Percentiles rank a stretch among this genome's conserved stretches.
phyloP scores from a whole-genome alignment of 139 green algal genomes.

The Chara braunii region DNA sequence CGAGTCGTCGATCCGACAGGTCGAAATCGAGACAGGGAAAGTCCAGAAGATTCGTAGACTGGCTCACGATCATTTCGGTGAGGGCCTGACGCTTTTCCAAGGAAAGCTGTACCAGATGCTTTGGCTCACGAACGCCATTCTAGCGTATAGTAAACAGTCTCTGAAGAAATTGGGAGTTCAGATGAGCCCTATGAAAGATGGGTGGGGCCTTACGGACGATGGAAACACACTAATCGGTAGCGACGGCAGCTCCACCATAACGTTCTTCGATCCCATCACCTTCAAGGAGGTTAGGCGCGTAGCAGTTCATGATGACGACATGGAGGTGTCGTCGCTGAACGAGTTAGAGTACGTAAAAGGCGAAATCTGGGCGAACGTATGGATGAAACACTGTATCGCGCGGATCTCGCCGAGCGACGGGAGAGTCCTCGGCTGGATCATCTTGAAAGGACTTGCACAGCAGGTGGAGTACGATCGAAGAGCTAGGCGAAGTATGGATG shows the following conservation, averaged over 20 bases:
- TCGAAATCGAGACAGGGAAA: conserved; percentile 18
- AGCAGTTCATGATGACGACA: conserved; percentile 4
- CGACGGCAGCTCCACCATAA: conserved; percentile 17
- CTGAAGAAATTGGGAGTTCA: too few species aligned
- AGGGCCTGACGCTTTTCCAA: conserved; percentile 25
- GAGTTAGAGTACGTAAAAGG: conserved; percentile 43
- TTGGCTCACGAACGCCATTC: too few species aligned
- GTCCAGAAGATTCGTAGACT: background rate
- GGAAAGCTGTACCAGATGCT: background rate
- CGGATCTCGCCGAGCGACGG: conserved; percentile 34
- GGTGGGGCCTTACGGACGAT: conserved; percentile 41
- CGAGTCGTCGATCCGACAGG: conserved; percentile 10
- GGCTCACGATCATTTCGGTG: conserved; percentile 32
- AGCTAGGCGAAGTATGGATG: conserved; percentile 9
- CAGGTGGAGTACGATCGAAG: too few species aligned
- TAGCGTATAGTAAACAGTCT: too few species aligned
- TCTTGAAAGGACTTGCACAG: conserved; percentile 27
- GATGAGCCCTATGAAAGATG: conserved; percentile 15
- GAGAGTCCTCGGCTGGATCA: conserved; percentile 34
- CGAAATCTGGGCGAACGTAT: conserved; percentile 44
- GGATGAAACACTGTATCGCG: conserved; percentile 40
- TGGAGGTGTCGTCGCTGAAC: conserved; percentile 29
- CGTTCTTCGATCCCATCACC: conserved; percentile 38
- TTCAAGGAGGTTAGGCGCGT: conserved; percentile 10
- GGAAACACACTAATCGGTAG: conserved; percentile 25